phyloP scores from a whole-genome alignment of 345 rosid genomes.

The Euphorbia lathyris region DNA sequence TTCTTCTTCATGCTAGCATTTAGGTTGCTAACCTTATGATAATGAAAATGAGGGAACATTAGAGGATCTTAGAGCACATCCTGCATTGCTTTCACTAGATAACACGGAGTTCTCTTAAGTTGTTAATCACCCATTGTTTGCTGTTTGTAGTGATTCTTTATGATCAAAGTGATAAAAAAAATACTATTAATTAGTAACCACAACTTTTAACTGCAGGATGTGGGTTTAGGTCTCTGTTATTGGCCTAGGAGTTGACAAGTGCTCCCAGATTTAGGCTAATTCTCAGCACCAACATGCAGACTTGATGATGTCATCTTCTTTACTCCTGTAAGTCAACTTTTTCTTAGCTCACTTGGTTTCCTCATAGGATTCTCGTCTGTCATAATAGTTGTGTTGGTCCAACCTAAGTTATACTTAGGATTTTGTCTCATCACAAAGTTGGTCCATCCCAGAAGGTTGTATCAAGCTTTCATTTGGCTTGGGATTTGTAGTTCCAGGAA shows the following conservation, averaged over 20 bases:
- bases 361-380: constrained; percentile 38
- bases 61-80: constrained; percentile 12
- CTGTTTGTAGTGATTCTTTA: constrained; percentile 23
- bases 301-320: constrained; percentile 49
- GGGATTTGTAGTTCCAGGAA: not conserved
- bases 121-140: constrained; percentile 5
- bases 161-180: constrained; percentile 27
- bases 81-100: not conserved
- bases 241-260: constrained; percentile 50
- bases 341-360: constrained; percentile 41
- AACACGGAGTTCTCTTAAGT: constrained; percentile 16
- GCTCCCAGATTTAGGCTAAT: constrained; percentile 47
- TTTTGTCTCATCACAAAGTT: constrained; percentile 23
- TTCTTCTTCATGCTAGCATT: not conserved
- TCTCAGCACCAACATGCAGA: constrained; percentile 43
- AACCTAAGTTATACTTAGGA: constrained; percentile 33
- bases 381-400: constrained; percentile 27
- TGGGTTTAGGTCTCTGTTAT: constrained; percentile 43
- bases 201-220: constrained; percentile 49
- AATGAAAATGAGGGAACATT: constrained; percentile 3
- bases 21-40: not conserved
- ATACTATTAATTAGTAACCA: constrained; percentile 31
- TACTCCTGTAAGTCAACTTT: constrained; percentile 46
- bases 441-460: constrained; percentile 18
- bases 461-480: constrained; percentile 25